Conservation (phyloP, 225 moss, liverwort and hornwort genomes). For the Anthoceros angustus region DNA sequence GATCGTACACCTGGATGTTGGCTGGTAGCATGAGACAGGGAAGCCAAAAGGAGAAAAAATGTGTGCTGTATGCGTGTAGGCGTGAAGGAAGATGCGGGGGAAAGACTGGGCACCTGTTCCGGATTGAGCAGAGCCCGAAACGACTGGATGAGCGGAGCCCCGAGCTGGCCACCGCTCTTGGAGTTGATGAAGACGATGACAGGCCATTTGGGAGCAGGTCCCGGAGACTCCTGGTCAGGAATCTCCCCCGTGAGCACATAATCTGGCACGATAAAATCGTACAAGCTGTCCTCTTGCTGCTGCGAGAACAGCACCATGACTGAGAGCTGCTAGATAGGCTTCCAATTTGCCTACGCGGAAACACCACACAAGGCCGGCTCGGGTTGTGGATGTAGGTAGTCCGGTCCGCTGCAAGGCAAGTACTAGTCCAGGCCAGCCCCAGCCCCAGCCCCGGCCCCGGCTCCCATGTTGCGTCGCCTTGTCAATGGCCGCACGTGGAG, state of each 20-base stretch:
- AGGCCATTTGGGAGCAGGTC: conserved; percentile 19
- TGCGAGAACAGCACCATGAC: background rate
- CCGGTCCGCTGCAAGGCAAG: too few species aligned
- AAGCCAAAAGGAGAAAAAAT: background rate
- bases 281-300: background rate
- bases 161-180: conserved; percentile 81
- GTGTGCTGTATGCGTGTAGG: background rate
- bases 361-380: too few species aligned
- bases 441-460: too few species aligned
- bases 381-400: too few species aligned
- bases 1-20: conserved; percentile 41
- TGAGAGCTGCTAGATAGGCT: too few species aligned
- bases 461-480: too few species aligned
- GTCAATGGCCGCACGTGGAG: too few species aligned
- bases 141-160: conserved; percentile 37
- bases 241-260: background rate
- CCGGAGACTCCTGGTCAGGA: background rate
- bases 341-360: too few species aligned
- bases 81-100: too few species aligned
- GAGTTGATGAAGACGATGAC: conserved; percentile 70
- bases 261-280: background rate
- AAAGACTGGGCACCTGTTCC: conserved; percentile 35
- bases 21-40: background rate
- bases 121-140: conserved; percentile 46
- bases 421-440: too few species aligned